Conservation (phyloP, 1,284 basidiomycete species). For the Tylopilus sp. region DNA sequence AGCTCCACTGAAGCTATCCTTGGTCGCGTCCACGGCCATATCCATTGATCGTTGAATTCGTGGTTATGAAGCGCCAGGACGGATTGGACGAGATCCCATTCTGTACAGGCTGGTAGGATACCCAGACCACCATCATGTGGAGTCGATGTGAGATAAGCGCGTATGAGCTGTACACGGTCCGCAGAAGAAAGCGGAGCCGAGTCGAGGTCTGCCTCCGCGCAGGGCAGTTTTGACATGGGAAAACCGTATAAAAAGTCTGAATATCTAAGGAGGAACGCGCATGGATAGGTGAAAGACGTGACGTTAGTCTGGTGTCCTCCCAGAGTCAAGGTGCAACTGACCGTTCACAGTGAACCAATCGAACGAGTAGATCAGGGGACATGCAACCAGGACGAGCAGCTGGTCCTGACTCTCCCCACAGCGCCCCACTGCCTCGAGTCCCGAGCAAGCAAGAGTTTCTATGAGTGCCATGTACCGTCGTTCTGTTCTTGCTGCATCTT, state of each 20-base stretch:
- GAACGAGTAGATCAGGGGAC: constrained; percentile 62
- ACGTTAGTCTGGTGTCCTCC: background rate
- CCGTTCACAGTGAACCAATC: constrained; percentile 75
- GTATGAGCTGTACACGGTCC: constrained; percentile 77
- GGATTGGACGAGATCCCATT: constrained; percentile 79
- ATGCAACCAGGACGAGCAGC: constrained; percentile 78
- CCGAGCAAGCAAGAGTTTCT: constrained; percentile 57
- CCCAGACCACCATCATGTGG: constrained; percentile 75
- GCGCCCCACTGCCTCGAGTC: constrained; percentile 69
- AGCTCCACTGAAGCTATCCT: constrained; percentile 35
- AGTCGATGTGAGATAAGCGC: constrained; percentile 73
- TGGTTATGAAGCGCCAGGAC: constrained; percentile 84
- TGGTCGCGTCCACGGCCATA: constrained; percentile 32
- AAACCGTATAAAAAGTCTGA: constrained; percentile 65
- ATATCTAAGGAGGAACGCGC: constrained; percentile 40
- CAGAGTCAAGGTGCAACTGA: constrained; percentile 39
- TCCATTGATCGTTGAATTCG: constrained; percentile 62
- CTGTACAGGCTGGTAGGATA: constrained; percentile 64
- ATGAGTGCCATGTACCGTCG: constrained; percentile 67
- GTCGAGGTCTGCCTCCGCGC: constrained; percentile 42
- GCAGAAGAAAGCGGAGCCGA: constrained; percentile 56
- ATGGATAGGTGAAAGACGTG: background rate
- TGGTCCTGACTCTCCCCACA: constrained; percentile 75
- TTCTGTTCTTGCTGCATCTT: constrained; percentile 62
- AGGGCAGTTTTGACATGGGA: constrained; percentile 50